A percentile compares a stretch with the other conserved stretches of the same genome.
These are phyloP conservation scores for Pseudogymnoascus sp. DNA, from an alignment of 2,329 filamentous ascomycete species.

Conservation along the genomic window DNA sequence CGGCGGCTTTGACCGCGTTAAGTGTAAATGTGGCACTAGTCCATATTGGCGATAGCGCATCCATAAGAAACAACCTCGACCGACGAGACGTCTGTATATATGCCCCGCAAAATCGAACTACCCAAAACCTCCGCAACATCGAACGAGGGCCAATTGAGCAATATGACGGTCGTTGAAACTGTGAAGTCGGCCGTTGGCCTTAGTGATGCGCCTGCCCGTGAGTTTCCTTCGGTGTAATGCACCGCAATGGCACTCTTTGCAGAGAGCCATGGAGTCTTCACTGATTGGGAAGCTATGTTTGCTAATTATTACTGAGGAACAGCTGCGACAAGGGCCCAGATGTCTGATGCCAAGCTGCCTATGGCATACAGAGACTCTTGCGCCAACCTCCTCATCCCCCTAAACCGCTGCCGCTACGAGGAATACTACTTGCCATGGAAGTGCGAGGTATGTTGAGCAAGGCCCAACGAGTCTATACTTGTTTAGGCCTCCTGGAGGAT, in stretches of 20 bases:
- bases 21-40: background rate
- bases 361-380: slow-evolving; percentile 92
- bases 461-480: background rate
- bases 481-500: background rate
- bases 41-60: background rate
- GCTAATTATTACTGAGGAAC: slow-evolving; percentile 14
- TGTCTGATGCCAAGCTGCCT: slow-evolving; percentile 83
- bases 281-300: slow-evolving; percentile 13
- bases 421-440: slow-evolving; percentile 97
- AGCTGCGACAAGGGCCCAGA: slow-evolving; percentile 82
- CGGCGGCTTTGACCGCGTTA: slow-evolving; percentile 7
- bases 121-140: slow-evolving; percentile 4
- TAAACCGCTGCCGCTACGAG: slow-evolving; percentile 88
- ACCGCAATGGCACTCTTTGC: slow-evolving; percentile 17
- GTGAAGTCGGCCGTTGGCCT: slow-evolving; percentile 41
- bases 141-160: slow-evolving; percentile 15
- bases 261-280: slow-evolving; percentile 26
- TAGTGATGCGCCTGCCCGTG: slow-evolving; percentile 27
- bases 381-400: slow-evolving; percentile 84
- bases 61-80: slow-evolving; percentile 5
- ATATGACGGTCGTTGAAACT: slow-evolving; percentile 39
- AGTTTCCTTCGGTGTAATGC: slow-evolving; percentile 11
- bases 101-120: slow-evolving; percentile 9
- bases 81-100: background rate
- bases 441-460: slow-evolving; percentile 63